Base-by-base conservation (phyloP, 768 basidiomycete genomes). In the Phaeotremella skinneri region DNA sequence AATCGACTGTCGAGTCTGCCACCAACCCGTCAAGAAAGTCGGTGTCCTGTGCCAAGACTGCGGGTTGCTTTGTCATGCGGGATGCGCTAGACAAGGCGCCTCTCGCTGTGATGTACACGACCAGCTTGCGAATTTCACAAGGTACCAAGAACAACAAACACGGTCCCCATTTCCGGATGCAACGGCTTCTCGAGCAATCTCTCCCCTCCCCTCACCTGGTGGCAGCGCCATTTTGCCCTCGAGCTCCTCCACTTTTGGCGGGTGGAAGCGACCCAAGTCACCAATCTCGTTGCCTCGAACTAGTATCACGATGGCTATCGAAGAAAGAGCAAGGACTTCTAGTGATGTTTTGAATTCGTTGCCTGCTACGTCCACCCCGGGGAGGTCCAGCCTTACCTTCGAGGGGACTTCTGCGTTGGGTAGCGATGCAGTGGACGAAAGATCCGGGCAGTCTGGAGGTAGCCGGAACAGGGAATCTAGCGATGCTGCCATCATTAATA, bases 21-120 rank as follows among this genome's bases (percentile, higher is more conserved):
- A 85, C 58, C 79, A 81, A 39, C 83, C 81, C 60, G 87, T 90
- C 67, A 92, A 90, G 82, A 91, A 88, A 78, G 86, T 82, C 56
- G 91, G 89, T 1, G 87, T 92, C 7, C 80, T 97, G 5, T 97
- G 93, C 71, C 85, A 87, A 39, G 85, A 86, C 62, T 97, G 93
- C 79, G 91, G 87, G 65, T 83, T 97, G 59, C 89, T 97, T 61
- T 85, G 87, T 25, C 93, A 97, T 75, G 79, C 85, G 2, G 34
- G 58, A 4, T 72, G 70, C 49, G 68, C 64, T 21, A 48, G n/a
- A 32, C 41, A 52, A 9, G 59, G 57, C 21, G 29, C 64, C 1
- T 23, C 55, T 17, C 52, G 57, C 21, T 71, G 69, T 39, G 64
- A 68, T 37, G 29, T 59, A 4, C 61, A 62, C 42, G 66, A 63